Base-by-base conservation (phyloP, 148 eudicot genomes). In the Rhododendron kiyosumense region DNA sequence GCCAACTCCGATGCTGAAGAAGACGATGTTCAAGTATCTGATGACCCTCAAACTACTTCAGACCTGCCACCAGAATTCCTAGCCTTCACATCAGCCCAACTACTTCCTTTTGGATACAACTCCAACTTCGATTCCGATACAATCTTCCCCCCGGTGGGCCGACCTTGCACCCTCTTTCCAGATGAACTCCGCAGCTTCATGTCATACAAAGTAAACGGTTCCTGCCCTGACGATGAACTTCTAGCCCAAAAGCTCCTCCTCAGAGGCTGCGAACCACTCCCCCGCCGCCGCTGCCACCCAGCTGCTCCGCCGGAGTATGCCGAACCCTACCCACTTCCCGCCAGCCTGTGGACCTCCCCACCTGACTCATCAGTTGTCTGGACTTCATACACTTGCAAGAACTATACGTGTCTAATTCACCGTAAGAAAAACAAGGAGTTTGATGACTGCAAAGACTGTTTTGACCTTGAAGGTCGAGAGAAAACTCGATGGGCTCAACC, bases 261-360 rank as follows among this genome's bases (percentile, higher is more conserved):
- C 26, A 86, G 78, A 34, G 92, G 92, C 41, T 92, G 93, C n/a
- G 90, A 92, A 86, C 93, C 93, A 17, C 88, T 90, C 18, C 93
- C 93, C 3, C 87, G 93, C 43, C 89, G 93, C 49, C 90, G 93
- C 5, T 92, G 93, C 86, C 91, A 81, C 74, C 85, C 93, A 46
- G 91, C 89, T 0, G 88, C 93, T 69, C 85, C 85, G 6, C 22
- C 34, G 2, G 78, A 85, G 10, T 85, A 84, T 38, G 89, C 81
- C 0, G 93, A 91, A 20, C 93, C 91, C 22, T 76, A 81, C 86
- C 89, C 91, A 14, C 81, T 89, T 81, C 91, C 93, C 0, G 83
- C 4, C 9, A 89, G 92, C 83, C 77, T 89, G 36, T 92, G 90
- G 91, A 14, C 90, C 81, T 87, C 88, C 4, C 91, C 93, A 43